Percentiles rank a stretch among this genome's conserved stretches.
Conservation (phyloP, 495 filamentous ascomycete species). For the Penicillium parvum region DNA sequence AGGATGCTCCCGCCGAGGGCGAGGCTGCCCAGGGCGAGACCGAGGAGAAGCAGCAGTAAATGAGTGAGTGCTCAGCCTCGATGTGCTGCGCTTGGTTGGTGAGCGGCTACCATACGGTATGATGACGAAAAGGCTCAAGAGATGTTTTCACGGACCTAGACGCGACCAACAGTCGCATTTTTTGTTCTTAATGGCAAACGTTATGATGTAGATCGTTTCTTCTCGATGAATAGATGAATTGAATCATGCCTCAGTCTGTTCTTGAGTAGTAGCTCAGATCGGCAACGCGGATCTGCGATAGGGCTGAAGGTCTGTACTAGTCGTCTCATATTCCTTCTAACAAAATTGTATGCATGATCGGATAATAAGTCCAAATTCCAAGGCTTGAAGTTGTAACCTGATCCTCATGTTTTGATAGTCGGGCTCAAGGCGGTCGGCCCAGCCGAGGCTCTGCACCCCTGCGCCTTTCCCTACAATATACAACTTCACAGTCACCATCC, state of each 20-base stretch:
- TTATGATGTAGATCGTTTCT: constrained; percentile 30
- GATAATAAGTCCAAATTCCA: no score
- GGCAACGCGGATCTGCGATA: neutral
- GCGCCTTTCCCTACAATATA: no score
- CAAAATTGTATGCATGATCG: no score
- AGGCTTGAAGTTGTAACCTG: no score
- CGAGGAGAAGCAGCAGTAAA: constrained; percentile 48
- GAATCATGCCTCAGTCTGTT: constrained; percentile 9
- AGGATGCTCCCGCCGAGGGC: constrained; percentile 45
- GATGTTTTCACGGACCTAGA: constrained; percentile 27
- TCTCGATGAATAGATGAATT: constrained; percentile 28
- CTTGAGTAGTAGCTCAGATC: neutral
- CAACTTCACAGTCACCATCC: no score
- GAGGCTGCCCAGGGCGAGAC: constrained; percentile 36
- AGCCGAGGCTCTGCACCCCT: no score
- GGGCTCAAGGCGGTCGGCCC: no score
- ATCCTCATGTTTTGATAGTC: no score
- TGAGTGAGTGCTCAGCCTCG: no score
- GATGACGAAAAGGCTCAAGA: constrained; percentile 27
- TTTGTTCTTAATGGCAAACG: constrained; percentile 22
- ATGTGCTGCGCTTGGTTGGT: no score
- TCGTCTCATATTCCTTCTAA: no score
- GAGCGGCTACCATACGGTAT: constrained; percentile 2
- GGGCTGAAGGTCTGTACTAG: no score
- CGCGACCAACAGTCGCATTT: constrained; percentile 17